Conservation (phyloP, 495 filamentous ascomycete species). For the Neurospora sp. region DNA sequence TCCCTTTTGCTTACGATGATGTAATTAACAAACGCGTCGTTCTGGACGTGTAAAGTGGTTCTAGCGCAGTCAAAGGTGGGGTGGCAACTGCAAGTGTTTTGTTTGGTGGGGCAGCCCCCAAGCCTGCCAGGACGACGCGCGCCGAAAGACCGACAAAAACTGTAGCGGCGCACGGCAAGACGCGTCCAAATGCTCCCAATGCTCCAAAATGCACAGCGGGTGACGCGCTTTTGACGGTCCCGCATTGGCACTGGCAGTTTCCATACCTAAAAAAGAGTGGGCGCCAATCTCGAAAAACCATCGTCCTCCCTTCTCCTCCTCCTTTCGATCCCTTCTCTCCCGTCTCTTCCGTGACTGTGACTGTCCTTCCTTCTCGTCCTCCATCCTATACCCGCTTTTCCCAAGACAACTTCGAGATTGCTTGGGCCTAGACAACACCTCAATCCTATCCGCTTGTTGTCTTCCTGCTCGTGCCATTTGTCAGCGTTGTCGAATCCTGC, state of each 20-base stretch:
- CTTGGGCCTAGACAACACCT: not conserved
- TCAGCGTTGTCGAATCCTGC: not conserved
- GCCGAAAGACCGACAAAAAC: not conserved
- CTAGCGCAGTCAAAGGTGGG: not conserved
- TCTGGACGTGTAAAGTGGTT: not conserved
- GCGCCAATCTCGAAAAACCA: not conserved
- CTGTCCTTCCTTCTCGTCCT: slow-evolving; percentile 4
- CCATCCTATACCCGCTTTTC: not conserved
- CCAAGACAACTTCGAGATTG: not conserved
- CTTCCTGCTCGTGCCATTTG: not conserved
- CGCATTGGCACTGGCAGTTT: not conserved
- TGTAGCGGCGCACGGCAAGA: not conserved
- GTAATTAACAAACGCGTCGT: not conserved
- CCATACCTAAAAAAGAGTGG: not conserved
- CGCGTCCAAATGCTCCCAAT: not conserved
- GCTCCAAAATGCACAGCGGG: not conserved
- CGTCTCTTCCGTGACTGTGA: not conserved
- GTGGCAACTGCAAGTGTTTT: not conserved
- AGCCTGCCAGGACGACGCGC: not conserved
- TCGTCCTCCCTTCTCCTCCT: not conserved
- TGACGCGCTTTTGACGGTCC: not conserved
- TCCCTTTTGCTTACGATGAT: not conserved
- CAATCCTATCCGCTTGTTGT: not conserved
- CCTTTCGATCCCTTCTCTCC: not conserved
- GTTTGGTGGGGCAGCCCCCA: not conserved